Percentiles rank a stretch among this genome's conserved stretches.
Evolutionary conservation across 2,329 filamentous ascomycete species (phyloP).

Genomic region (Phialemonium atrogriseum): DNA sequence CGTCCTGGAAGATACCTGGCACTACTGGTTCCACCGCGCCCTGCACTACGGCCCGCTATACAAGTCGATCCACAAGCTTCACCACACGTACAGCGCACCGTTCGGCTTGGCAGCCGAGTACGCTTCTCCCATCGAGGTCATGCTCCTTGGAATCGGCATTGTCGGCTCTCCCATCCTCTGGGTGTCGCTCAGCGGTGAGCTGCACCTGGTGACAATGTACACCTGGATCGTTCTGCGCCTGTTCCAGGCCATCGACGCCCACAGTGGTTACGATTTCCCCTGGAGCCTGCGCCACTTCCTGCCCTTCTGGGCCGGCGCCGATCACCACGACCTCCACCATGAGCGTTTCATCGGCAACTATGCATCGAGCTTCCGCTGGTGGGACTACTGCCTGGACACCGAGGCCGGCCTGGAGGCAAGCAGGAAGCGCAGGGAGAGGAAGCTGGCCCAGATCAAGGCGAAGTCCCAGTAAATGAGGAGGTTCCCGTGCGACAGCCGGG

Average conservation of each 20-base stretch:
- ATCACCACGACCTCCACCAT: constrained; percentile 95
- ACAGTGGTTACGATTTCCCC: constrained; percentile 97
- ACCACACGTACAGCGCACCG: constrained; percentile 96
- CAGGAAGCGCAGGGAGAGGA: constrained; percentile 74
- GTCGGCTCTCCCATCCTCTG: constrained; percentile 77
- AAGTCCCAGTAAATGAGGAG: constrained; percentile 52
- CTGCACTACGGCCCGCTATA: constrained; percentile 95
- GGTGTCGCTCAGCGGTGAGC: constrained; percentile 72
- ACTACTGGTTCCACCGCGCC: constrained; percentile 91
- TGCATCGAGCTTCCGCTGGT: constrained; percentile 96
- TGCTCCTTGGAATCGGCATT: constrained; percentile 83
- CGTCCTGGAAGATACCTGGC: constrained; percentile 92
- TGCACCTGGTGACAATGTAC: constrained; percentile 98
- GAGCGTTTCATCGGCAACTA: constrained; percentile 99
- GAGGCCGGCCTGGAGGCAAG: constrained; percentile 84
- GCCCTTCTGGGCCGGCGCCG: constrained; percentile 94
- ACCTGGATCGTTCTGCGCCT: constrained; percentile 87
- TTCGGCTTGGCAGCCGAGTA: constrained; percentile 97
- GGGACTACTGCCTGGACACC: constrained; percentile 91
- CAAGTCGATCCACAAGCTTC: constrained; percentile 96
- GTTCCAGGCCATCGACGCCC: constrained; percentile 95
- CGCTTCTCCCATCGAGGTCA: constrained; percentile 92
- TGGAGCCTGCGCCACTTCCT: constrained; percentile 94
- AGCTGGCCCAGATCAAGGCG: constrained; percentile 54
- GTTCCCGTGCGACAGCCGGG: neutral